Evolutionary conservation across 2,329 filamentous ascomycete species (phyloP).

Genomic region (Bipolaris bicolor): DNA sequence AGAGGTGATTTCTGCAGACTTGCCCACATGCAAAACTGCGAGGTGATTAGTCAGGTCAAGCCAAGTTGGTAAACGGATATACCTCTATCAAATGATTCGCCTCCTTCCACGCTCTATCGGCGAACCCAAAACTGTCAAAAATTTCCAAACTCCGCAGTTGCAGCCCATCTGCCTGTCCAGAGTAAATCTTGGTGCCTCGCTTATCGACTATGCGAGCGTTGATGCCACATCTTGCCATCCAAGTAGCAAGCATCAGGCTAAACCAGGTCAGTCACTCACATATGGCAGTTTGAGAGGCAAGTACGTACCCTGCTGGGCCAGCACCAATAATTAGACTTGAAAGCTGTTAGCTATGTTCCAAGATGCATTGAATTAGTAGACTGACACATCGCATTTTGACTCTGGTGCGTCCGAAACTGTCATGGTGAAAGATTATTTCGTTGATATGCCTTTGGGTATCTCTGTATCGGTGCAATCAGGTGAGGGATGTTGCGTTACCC

Average conservation of each 20-base stretch:
- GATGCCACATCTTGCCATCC: conserved; percentile 51
- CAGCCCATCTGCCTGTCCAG: conserved; percentile 52
- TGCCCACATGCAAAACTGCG: conserved; percentile 50
- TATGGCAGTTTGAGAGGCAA: neutral
- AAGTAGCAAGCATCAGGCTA: conserved; percentile 50
- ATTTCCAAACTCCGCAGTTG: conserved; percentile 53
- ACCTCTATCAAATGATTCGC: conserved; percentile 73
- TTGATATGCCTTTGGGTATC: neutral
- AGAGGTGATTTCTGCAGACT: conserved; percentile 6
- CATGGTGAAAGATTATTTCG: conserved; percentile 31
- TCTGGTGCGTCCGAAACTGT: conserved; percentile 26
- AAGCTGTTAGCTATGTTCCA: conserved; percentile 2
- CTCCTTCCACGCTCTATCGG: conserved; percentile 68
- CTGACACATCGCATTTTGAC: conserved; percentile 47
- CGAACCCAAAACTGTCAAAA: conserved; percentile 69
- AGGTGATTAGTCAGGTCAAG: conserved; percentile 5
- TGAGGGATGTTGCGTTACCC: neutral
- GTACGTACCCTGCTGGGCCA: conserved; percentile 38
- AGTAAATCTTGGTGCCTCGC: conserved; percentile 49
- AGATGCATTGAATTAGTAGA: neutral
- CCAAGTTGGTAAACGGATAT: conserved; percentile 18
- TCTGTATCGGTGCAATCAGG: neutral
- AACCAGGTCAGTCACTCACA: neutral
- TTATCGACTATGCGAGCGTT: conserved; percentile 52
- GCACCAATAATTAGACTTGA: conserved; percentile 48